Conservation (phyloP, 257 asterid species). For the Fraxinus quadrangulata region DNA sequence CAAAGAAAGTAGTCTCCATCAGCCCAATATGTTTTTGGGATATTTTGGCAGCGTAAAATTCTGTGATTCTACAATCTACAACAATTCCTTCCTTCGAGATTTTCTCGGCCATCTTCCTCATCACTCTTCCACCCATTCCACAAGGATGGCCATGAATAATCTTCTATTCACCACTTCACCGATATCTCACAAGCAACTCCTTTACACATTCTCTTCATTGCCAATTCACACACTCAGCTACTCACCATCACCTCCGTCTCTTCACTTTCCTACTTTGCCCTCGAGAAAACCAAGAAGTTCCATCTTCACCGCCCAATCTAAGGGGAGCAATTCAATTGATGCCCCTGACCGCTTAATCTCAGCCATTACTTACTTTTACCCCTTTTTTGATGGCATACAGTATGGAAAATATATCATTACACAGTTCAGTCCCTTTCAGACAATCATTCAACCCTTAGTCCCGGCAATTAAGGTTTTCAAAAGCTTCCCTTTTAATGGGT, state of each 20-base stretch:
- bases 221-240: conserved; percentile 1
- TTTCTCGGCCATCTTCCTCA: conserved; percentile 26
- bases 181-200: conserved; percentile 24
- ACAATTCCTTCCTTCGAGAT: neutral
- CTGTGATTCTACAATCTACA: conserved; percentile 32
- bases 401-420: conserved; percentile 83
- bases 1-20: no score
- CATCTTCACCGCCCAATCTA: conserved; percentile 45
- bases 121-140: neutral
- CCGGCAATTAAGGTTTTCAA: conserved; percentile 90
- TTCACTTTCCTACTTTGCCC: conserved; percentile 33
- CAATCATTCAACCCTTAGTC: conserved; percentile 68
- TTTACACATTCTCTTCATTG: conserved; percentile 25
- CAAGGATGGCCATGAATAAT: conserved; percentile 55
- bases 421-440: conserved; percentile 70
- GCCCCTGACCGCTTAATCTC: conserved; percentile 87
- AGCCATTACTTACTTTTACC: conserved; percentile 85
- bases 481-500: conserved; percentile 85
- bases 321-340: conserved; percentile 63
- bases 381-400: conserved; percentile 93
- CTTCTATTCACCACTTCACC: conserved; percentile 40
- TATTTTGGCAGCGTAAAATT: neutral
- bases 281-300: conserved; percentile 26
- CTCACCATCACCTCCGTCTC: conserved; percentile 24
- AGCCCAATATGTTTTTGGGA: no score